phyloP scores from a whole-genome alignment of 768 basidiomycete species.

The Kwoniella europaea region DNA sequence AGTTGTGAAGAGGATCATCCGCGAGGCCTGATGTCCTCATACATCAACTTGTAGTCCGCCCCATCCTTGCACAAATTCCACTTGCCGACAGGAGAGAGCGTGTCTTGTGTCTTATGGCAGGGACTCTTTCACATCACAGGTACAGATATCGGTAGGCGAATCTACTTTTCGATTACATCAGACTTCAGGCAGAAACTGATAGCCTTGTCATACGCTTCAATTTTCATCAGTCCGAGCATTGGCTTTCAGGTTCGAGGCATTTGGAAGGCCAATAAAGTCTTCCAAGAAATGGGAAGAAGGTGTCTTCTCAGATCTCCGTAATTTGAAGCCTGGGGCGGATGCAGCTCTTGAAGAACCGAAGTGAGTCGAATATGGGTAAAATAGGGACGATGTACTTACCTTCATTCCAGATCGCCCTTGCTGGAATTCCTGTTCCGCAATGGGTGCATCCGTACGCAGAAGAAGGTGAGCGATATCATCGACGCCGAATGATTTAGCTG shows the following conservation, averaged over 20 bases:
- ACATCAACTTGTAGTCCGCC: background rate
- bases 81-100: slow-evolving; percentile 80
- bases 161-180: background rate
- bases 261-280: slow-evolving; percentile 84
- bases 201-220: no score
- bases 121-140: slow-evolving; percentile 93
- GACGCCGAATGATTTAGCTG: no score
- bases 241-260: slow-evolving; percentile 91
- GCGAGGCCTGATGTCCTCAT: background rate
- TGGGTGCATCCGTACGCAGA: slow-evolving; percentile 95
- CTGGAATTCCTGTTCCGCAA: slow-evolving; percentile 95
- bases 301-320: slow-evolving; percentile 88
- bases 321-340: slow-evolving; percentile 90
- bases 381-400: background rate
- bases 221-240: slow-evolving; percentile 73
- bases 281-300: slow-evolving; percentile 96
- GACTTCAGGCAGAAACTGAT: background rate
- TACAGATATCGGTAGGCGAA: slow-evolving; percentile 72
- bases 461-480: slow-evolving; percentile 66
- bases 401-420: slow-evolving; percentile 73
- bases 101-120: slow-evolving; percentile 90
- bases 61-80: slow-evolving; percentile 62
- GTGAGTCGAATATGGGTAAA: slow-evolving; percentile 40
- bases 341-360: slow-evolving; percentile 96
- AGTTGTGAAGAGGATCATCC: background rate